Base-by-base conservation (phyloP, 176 grass and related monocot species). In the Oryza coarctata region DNA sequence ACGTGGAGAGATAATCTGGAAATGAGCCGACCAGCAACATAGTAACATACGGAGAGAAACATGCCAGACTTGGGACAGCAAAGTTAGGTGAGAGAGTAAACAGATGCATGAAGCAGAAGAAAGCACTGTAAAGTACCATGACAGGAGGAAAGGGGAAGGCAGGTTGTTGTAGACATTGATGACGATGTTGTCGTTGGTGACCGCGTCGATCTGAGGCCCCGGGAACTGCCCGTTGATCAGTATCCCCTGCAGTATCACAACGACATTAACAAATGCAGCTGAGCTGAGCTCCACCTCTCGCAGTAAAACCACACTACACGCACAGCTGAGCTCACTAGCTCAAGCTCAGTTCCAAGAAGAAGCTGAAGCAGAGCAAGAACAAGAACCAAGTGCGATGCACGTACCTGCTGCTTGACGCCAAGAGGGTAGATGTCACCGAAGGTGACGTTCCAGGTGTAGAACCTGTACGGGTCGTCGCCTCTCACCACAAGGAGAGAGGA, bases 161-260 rank as follows among this genome's bases (percentile, higher is more conserved):
- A 98, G 89, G 84, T 80, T 93, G 82, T 98, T 98, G 87, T 93
- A 98, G 79, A 98, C 92, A 64, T 98, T 98, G 75, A 98, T 86
- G 88, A 98, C 81, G 74, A 98, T 80, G 83, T 98, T 98, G 79
- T 98, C 95, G 76, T 98, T 94, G 84, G 95, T 98, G 52, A 94
- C 92, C 36, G 90, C 92, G 47, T 98, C 92, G 81, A 98, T 98
- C 88, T 89, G 95, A 63, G 95, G 95, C 45, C 95, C 95, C 38
- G 95, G 95, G 86, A 98, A 98, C 80, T 94, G 95, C 15, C 95
- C 95, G 73, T 98, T 98, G 74, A 98, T 98, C 85, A 98, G 83
- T 69, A 98, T 98, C 77, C 92, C 95, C 95, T 98, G 90, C 86
- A 77, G 15, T 6, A 50, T 3, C 6, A 55, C 3, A 13, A 66